Conservation (phyloP, 805 yeast genomes). For the Saturnispora gosingensis region DNA sequence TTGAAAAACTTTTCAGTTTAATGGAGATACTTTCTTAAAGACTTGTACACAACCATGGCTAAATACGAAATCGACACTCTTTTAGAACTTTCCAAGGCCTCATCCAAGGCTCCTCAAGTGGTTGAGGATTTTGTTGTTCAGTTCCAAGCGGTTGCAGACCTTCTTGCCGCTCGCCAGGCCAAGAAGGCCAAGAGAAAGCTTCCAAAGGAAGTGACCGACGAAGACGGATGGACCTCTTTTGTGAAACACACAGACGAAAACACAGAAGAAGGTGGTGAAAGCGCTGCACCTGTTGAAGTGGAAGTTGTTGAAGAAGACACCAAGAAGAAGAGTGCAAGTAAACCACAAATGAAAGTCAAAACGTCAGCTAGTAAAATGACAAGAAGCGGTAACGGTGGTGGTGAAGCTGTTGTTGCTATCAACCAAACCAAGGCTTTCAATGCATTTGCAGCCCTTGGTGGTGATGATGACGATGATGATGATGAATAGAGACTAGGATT, state of each 20-base stretch:
- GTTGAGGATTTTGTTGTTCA: constrained; percentile 3
- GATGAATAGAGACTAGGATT: constrained; percentile 1
- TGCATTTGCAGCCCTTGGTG: constrained; percentile 72
- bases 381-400: constrained; percentile 55
- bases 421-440: constrained; percentile 60
- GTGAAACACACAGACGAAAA: constrained; percentile 25
- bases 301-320: constrained; percentile 33
- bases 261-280: constrained; percentile 40
- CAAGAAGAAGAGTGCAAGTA: constrained; percentile 31
- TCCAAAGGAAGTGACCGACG: constrained; percentile 49
- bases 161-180: constrained; percentile 6
- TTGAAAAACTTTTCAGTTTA: background rate
- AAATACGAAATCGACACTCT: constrained; percentile 5
- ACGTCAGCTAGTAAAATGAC: constrained; percentile 71
- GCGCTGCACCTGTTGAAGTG: constrained; percentile 26
- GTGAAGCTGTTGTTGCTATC: constrained; percentile 56
- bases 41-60: background rate
- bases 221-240: constrained; percentile 77
- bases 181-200: constrained; percentile 23
- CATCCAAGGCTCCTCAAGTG: constrained; percentile 1
- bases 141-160: constrained; percentile 5
- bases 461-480: constrained; percentile 35
- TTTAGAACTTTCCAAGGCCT: constrained; percentile 1
- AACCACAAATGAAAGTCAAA: constrained; percentile 43
- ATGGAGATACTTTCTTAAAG: background rate